Percentiles rank a stretch among this genome's conserved stretches.
Evolutionary conservation across 306 rosid genomes (phyloP).

Genomic region (Trifolium dubium): DNA sequence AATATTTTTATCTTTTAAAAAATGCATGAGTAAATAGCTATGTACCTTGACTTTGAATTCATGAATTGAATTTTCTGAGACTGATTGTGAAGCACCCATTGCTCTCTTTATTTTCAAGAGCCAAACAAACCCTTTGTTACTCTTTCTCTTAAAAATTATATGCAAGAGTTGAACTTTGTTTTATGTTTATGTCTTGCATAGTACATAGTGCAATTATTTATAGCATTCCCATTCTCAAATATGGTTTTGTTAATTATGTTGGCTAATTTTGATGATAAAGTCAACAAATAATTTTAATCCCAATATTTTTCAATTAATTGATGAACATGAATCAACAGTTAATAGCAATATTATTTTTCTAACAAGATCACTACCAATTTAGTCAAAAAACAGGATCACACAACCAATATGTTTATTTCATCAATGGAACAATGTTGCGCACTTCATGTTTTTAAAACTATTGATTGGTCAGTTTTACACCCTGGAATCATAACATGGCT

Average conservation of each 20-base stretch:
- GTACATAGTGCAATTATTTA: constrained; percentile 24
- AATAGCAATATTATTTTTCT: not conserved
- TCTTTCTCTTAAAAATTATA: not conserved
- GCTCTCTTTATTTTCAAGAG: not conserved
- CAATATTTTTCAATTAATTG: not conserved
- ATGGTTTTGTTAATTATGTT: not conserved
- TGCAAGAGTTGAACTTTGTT: not conserved
- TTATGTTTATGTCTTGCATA: not conserved
- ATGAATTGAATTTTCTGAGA: constrained; percentile 68
- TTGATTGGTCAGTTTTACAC: constrained; percentile 32
- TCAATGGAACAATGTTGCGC: constrained; percentile 31
- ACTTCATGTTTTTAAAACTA: constrained; percentile 16
- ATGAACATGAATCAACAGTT: constrained; percentile 1
- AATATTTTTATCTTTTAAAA: not conserved
- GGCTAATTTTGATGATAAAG: not conserved
- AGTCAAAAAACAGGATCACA: no score
- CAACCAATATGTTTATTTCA: not conserved
- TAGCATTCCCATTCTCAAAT: constrained; percentile 29
- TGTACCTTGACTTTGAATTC: constrained; percentile 85
- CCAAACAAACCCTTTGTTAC: not conserved
- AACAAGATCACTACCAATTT: not conserved
- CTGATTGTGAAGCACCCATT: constrained; percentile 84
- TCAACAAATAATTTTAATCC: constrained; percentile 1
- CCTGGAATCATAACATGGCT: constrained; percentile 44
- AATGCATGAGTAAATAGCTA: not conserved